These are phyloP conservation scores for Kwoniella sp. DNA, from an alignment of 768 basidiomycete species.

Conservation along the genomic window DNA sequence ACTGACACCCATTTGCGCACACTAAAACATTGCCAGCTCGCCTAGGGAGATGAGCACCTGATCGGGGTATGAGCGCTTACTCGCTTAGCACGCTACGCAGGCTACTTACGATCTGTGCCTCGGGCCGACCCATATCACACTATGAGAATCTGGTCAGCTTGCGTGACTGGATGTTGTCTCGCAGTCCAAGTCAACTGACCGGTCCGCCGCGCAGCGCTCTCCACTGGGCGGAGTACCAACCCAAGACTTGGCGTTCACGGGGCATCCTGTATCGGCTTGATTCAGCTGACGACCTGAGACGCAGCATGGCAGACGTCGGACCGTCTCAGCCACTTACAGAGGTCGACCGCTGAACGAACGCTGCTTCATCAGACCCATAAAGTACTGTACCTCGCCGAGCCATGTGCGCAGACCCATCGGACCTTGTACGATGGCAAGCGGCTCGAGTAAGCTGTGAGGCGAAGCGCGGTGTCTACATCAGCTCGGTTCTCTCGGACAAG, in stretches of 20 bases:
- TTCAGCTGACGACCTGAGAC: neutral
- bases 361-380: constrained; percentile 36
- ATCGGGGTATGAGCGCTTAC: neutral
- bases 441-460: constrained; percentile 32
- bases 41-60: constrained; percentile 37
- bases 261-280: no score
- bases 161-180: neutral
- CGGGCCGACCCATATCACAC: constrained; percentile 46
- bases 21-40: constrained; percentile 34
- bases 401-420: constrained; percentile 34
- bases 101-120: constrained; percentile 41
- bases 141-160: neutral
- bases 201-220: constrained; percentile 40
- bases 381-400: constrained; percentile 38
- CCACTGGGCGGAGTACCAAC: constrained; percentile 43
- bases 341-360: constrained; percentile 36
- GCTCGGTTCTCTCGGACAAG: no score
- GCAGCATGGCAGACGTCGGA: neutral
- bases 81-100: neutral
- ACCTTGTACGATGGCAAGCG: constrained; percentile 39
- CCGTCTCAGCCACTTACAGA: constrained; percentile 26
- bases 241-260: constrained; percentile 36
- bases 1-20: no score
- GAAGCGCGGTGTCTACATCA: neutral
- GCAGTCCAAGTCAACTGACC: constrained; percentile 9